phyloP scores from a whole-genome alignment of 1,284 basidiomycete species.

The Ceratobasidium sp. region DNA sequence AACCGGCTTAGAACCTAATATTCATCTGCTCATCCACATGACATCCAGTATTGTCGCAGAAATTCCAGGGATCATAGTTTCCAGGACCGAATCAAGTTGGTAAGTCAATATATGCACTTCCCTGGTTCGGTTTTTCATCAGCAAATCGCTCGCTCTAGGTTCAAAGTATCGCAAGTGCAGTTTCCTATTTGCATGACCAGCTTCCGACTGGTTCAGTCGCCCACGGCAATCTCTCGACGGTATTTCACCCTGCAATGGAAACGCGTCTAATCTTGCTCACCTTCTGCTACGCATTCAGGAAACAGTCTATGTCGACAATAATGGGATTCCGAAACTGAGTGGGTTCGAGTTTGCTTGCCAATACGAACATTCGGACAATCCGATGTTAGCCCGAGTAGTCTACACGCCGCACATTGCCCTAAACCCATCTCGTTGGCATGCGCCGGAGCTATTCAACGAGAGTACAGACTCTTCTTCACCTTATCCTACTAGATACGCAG shows the following conservation, averaged over 20 bases:
- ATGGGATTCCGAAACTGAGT: not conserved
- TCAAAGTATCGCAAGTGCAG: not conserved
- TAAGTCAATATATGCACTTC: not conserved
- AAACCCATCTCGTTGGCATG: slow-evolving; percentile 25
- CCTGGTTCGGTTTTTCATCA: no score
- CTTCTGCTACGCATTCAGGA: not conserved
- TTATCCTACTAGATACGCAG: slow-evolving; percentile 20
- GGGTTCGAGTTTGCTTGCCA: slow-evolving; percentile 39
- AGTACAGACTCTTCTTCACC: slow-evolving; percentile 2
- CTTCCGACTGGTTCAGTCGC: not conserved
- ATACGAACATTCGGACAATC: slow-evolving; percentile 18
- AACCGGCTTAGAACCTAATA: no score
- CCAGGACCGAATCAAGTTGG: slow-evolving; percentile 4
- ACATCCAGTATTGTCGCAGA: not conserved
- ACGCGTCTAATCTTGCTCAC: not conserved
- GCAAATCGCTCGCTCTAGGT: not conserved
- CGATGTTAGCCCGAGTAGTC: not conserved
- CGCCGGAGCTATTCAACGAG: slow-evolving; percentile 17
- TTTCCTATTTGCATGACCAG: not conserved
- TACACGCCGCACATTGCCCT: slow-evolving; percentile 1
- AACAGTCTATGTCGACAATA: not conserved
- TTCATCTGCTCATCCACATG: no score
- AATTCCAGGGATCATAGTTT: not conserved
- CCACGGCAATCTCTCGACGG: slow-evolving; percentile 23
- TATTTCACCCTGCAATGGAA: not conserved